Base-by-base conservation (phyloP, 192 early-diverging fungal genomes). In the Podila clonocystis region DNA sequence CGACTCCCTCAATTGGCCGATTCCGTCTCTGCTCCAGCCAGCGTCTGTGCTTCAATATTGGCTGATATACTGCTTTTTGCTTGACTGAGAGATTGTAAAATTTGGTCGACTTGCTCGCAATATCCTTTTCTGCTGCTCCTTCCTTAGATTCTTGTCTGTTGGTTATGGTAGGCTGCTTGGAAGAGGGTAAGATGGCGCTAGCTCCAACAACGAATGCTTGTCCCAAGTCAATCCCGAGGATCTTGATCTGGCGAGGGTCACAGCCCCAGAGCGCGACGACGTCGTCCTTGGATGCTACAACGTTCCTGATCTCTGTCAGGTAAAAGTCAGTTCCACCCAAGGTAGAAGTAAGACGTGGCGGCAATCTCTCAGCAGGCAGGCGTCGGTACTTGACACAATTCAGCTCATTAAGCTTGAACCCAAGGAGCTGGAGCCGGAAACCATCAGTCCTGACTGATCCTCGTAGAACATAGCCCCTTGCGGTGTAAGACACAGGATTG, bases 331-430 rank as follows among this genome's bases (percentile, higher is more conserved):
- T 31, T 5, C 72, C 63, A 31, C 41, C 58, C 33, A 61, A 5
- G 19, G 65, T 62, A 5, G 64, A 52, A 19, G 72, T 62, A 11
- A 74, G 17, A 19, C 48, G 38, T 26, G 0, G n/a, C 0, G 72
- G 72, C 20, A 67, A 34, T 30, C 58, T 50, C 20, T 66, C 59
- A n/a, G 30, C 12, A 9, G 64, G 49, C 0, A 74, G 49, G 2
- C 72, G 48, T 3, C 50, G 38, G 59, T 67, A 74, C 49, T 41
- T 48, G 48, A 67, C 65, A 4, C 58, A 63, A 12, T 61, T 28
- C 30, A 74, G 59, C 34, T 63, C 62, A 6, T 68, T 58, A 9
- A 68, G n/a, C 50, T 75, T 68, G 52, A 68, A 75, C 1, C 65
- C 65, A 9, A 58, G 57, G 8, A 75, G 24, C 12, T 75, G 61